phyloP scores from a whole-genome alignment of 805 yeast species.

The Candida patagonica region DNA sequence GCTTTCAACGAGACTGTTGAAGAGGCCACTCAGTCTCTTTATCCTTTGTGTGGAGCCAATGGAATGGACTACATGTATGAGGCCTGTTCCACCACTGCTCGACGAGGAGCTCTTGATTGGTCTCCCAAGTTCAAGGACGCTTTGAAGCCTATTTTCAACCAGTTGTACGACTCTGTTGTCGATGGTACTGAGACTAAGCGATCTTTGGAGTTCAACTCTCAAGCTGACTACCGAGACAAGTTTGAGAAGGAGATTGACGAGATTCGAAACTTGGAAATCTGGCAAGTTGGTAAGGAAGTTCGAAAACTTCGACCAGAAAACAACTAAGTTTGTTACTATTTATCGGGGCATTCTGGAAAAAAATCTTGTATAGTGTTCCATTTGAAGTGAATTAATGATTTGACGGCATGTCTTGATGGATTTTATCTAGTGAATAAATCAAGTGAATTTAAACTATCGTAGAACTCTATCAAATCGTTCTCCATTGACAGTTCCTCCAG shows the following conservation, averaged over 20 bases:
- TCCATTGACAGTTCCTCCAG: constrained; percentile 55
- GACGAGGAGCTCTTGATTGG: constrained; percentile 99
- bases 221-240: constrained; percentile 93
- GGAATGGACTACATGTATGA: constrained; percentile 99
- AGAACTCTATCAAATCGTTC: constrained; percentile 55
- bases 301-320: constrained; percentile 99
- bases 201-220: constrained; percentile 97
- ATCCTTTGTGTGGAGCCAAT: constrained; percentile 98
- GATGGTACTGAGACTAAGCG: constrained; percentile 97
- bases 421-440: too few relatives aligned
- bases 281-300: constrained; percentile 99
- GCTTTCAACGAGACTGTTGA: constrained; percentile 99
- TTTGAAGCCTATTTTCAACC: constrained; percentile 96
- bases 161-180: constrained; percentile 88
- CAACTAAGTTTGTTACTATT: constrained; percentile 41
- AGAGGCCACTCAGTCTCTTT: constrained; percentile 98
- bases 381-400: constrained; percentile 17
- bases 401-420: constrained; percentile 5
- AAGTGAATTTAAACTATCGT: too few relatives aligned
- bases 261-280: constrained; percentile 97
- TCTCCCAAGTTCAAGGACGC: constrained; percentile 98
- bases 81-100: constrained; percentile 99
- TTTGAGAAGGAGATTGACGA: constrained; percentile 86
- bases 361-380: constrained; percentile 18
- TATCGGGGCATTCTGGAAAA: constrained; percentile 10